Conservation (phyloP, 768 basidiomycete genomes). For the Kwoniella mangroviensis region DNA sequence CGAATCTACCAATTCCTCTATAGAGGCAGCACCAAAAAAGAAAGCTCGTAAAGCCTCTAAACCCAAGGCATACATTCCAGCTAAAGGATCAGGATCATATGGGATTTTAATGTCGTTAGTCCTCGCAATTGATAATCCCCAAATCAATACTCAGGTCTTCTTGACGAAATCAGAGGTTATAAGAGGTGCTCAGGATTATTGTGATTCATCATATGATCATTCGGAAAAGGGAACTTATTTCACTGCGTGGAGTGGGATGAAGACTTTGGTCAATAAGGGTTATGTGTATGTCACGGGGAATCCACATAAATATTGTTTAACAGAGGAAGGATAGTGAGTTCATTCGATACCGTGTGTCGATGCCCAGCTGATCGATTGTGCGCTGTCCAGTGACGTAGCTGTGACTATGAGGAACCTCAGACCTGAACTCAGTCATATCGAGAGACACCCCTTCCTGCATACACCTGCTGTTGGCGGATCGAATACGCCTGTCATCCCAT, state of each 20-base stretch:
- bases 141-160: slow-evolving; percentile 43
- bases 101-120: slow-evolving; percentile 52
- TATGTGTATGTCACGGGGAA: slow-evolving; percentile 51
- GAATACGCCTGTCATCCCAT: neutral
- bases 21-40: slow-evolving; percentile 29
- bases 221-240: slow-evolving; percentile 46
- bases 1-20: neutral
- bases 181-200: slow-evolving; percentile 39
- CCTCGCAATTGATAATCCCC: slow-evolving; percentile 48
- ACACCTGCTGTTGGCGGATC: slow-evolving; percentile 21
- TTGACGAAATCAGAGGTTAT: slow-evolving; percentile 50
- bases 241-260: slow-evolving; percentile 53
- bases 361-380: neutral
- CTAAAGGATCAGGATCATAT: slow-evolving; percentile 47
- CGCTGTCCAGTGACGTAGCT: slow-evolving; percentile 40
- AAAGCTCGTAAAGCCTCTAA: slow-evolving; percentile 29
- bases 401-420: slow-evolving; percentile 31
- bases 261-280: slow-evolving; percentile 47
- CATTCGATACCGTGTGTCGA: neutral
- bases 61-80: slow-evolving; percentile 48
- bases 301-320: slow-evolving; percentile 51
- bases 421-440: slow-evolving; percentile 35
- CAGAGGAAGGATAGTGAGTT: slow-evolving; percentile 55
- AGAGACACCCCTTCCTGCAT: slow-evolving; percentile 41
- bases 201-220: slow-evolving; percentile 43